Base-by-base conservation (phyloP, 768 basidiomycete genomes). In the Lactarius vividus region DNA sequence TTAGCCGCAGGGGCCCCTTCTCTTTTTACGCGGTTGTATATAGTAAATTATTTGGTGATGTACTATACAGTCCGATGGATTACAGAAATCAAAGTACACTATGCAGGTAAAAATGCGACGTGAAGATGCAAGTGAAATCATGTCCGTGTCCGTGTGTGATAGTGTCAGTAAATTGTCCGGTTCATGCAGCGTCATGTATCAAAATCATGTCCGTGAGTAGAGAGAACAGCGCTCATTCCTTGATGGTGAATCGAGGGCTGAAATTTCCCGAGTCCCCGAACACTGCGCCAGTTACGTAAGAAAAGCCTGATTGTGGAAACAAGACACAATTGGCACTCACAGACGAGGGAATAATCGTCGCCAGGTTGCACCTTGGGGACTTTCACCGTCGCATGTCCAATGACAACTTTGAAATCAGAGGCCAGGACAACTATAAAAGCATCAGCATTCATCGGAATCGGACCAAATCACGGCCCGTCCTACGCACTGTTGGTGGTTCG, bases 191-290 rank as follows among this genome's bases (percentile, higher is more conserved):
- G 31, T 55, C 54, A 1, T 29, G 20, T 55, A 33, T 55, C 54
- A 55, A 33, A 52, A 55, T n/a, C 31, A 55, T 55, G 29, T 29
- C 54, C 31, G 29, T 29, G 29, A 29, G 29, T 29, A 20, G 29
- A 55, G 31, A 52, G 60, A 49, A 26, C 26, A 23, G 11, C 26
- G 49, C 10, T 59, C 31, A 63, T 15, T 42, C 16, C 37, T 29
- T 39, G 69, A 78, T 78, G 4, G 64, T 65, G 62, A 79, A 78
- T 20, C 35, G 0, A 1, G 67, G 63, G 71, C 75, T 75, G 55
- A 44, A 55, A 55, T 77, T 69, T n/a, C 73, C 77, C 46, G 77
- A 76, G 53, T 77, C 74, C 29, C 75, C 76, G 40, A 77, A 71
- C 26, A 78, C 77, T 80, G 61, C 49, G 15, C 23, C 11, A 26